Base-by-base conservation (phyloP, 176 grass and related monocot genomes). In the Hordeum marinum region DNA sequence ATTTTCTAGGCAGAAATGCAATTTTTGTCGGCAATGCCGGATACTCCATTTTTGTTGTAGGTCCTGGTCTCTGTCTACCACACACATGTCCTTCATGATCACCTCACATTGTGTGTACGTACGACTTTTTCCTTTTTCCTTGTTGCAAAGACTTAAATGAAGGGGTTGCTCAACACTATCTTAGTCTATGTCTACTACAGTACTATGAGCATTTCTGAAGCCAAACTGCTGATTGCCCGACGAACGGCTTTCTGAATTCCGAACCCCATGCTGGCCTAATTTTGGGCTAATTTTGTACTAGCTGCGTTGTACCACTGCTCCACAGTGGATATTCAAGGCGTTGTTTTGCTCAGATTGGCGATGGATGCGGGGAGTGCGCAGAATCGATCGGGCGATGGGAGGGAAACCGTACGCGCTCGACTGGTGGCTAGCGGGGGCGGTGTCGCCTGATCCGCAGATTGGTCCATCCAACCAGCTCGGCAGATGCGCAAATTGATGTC, bases 391-490 rank as follows among this genome's bases (percentile, higher is more conserved):
- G 45, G 15, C 45, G 42, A 45, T 8, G 23, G 63, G 41, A 64
- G 11, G 32, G 8, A 50, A n/a, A 12, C 4, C 7, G 70, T 73
- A 73, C 7, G 41, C 25, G 41, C 6, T 4, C 25, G 76, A 34
- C 50, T 17, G 37, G 39, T 46, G 67, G 75, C 35, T 55, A 70
- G 84, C 35, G 17, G 65, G 36, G 43, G 9, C 27, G 70, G 23
- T 52, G n/a, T 9, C 62, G 9, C 35, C 34, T n/a, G 34, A 18
- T 25, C 50, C 9, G 21, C 21, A 18, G 85, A 81, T 75, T 13
- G 85, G 57, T 34, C 68, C 85, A 67, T 55, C 78, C 24, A 67
- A 68, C 78, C 85, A n/a, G 68, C 58, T n/a, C 26, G 25, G 77
- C 24, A 8, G 39, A 43, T 45, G 75, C 21, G 54, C n/a, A n/a